Evolutionary conservation across 768 basidiomycete genomes (phyloP).

Genomic region (Pleurotus tuoliensis): DNA sequence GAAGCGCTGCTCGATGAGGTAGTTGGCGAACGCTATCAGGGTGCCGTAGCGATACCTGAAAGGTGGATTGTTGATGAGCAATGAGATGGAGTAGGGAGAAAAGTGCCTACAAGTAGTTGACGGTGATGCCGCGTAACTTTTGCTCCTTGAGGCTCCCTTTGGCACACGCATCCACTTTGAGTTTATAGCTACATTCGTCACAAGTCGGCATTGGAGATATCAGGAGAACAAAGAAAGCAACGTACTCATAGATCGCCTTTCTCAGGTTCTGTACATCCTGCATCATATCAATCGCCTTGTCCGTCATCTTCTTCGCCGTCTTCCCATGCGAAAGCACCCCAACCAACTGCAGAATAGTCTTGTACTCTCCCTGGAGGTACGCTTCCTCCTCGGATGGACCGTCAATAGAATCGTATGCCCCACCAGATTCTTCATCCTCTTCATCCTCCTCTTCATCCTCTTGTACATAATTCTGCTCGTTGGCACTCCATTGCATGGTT

Average conservation of each 20-base stretch:
- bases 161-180: conserved; percentile 82
- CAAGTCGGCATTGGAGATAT: background rate
- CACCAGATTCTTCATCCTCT: conserved; percentile 25
- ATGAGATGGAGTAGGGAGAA: background rate
- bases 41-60: conserved; percentile 82
- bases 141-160: conserved; percentile 74
- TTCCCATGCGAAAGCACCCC: conserved; percentile 91
- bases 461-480: conserved; percentile 32
- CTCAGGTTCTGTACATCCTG: conserved; percentile 96
- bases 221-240: conserved; percentile 3
- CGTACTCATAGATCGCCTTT: conserved; percentile 92
- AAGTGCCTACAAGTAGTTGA: conserved; percentile 77
- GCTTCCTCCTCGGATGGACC: conserved; percentile 86
- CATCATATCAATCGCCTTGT: conserved; percentile 87
- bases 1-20: conserved; percentile 68
- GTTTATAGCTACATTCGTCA: conserved; percentile 65
- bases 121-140: conserved; percentile 69
- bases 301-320: conserved; percentile 85
- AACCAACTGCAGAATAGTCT: conserved; percentile 92
- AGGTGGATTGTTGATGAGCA: background rate
- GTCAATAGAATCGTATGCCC: conserved; percentile 67
- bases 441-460: conserved; percentile 29
- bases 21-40: conserved; percentile 92
- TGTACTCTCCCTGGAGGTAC: conserved; percentile 93
- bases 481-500: conserved; percentile 51